Base-by-base conservation (phyloP, 495 filamentous ascomycete species). In the Astrothelium subdiscretum region DNA sequence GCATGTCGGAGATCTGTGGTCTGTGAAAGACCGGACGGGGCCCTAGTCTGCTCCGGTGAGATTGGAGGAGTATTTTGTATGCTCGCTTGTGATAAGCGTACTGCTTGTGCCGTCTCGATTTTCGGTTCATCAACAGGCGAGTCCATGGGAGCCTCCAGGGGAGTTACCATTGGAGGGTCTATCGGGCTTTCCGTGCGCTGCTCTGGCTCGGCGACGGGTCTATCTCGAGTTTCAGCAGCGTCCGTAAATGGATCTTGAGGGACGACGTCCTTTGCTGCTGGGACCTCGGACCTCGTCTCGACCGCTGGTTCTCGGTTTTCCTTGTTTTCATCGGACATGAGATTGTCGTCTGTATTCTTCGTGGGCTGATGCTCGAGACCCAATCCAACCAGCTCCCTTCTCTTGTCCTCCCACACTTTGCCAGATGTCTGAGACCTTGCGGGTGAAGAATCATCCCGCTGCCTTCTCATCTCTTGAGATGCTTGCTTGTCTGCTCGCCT, bases 401-500 rank as follows among this genome's bases (percentile, higher is more conserved):
- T 35, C 62, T 65, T 62, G 61, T 73, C 67, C 66, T 75, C 24
- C 64, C 73, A 60, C 72, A 69, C 13, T 67, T 67, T 59, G 66
- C 68, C 20, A 54, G 48, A 54, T n/a, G 11, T 20, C 29, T 54
- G 48, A 27, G 48, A 54, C 15, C 65, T 69, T 65, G 59, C 70
- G 67, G 48, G 48, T 20, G 48, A 54, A 11, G 48, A 54, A 5
- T 54, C 48, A 29, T 15, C 48, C 6, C 48, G 48, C 15, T 54
- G 48, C 5, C 48, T 73, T 54, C n/a, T 75, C 64, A 59, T 81
- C 82, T 58, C 81, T 77, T 43, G 81, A 79, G 1, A 83, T 68
- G 77, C 60, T 68, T 92, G 88, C 62, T 85, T 86, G 69, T 91
- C 88, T 42, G 84, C 83, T 59, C 80, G 81, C 44, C 85, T 79